These are phyloP conservation scores for Hortaea werneckii DNA, from an alignment of 2,329 filamentous ascomycete genomes.

Conservation along the genomic window DNA sequence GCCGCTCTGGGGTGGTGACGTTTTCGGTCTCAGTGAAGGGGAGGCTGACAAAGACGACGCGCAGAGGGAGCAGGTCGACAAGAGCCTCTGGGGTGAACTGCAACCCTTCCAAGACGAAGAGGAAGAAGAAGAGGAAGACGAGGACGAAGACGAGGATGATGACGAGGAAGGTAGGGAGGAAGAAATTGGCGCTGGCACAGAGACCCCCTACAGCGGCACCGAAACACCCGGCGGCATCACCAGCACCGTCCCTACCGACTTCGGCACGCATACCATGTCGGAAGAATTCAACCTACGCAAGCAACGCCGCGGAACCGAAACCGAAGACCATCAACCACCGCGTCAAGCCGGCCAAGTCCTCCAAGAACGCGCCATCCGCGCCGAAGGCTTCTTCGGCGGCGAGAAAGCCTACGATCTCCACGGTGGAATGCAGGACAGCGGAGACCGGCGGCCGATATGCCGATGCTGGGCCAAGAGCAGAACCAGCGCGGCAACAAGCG, in stretches of 20 bases:
- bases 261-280: slow-evolving; percentile 64
- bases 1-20: slow-evolving; percentile 85
- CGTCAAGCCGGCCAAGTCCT: slow-evolving; percentile 81
- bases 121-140: slow-evolving; percentile 46
- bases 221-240: slow-evolving; percentile 74
- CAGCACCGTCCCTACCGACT: slow-evolving; percentile 72
- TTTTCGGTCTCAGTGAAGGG: slow-evolving; percentile 63
- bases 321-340: slow-evolving; percentile 65
- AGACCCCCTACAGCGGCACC: slow-evolving; percentile 57
- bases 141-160: slow-evolving; percentile 53
- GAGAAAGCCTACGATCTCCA: slow-evolving; percentile 87
- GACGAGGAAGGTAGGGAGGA: slow-evolving; percentile 66
- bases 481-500: slow-evolving; percentile 70
- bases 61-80: slow-evolving; percentile 58
- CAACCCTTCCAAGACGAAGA: slow-evolving; percentile 67
- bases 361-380: slow-evolving; percentile 73
- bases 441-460: slow-evolving; percentile 34
- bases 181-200: slow-evolving; percentile 51
- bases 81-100: slow-evolving; percentile 82
- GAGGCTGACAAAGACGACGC: slow-evolving; percentile 38
- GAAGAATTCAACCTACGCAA: slow-evolving; percentile 91
- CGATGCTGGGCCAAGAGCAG: slow-evolving; percentile 66
- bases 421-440: slow-evolving; percentile 24
- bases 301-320: slow-evolving; percentile 72
- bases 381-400: slow-evolving; percentile 91